Base-by-base conservation (phyloP, 352 stramenopile genomes). In the Globisporangium solare region DNA sequence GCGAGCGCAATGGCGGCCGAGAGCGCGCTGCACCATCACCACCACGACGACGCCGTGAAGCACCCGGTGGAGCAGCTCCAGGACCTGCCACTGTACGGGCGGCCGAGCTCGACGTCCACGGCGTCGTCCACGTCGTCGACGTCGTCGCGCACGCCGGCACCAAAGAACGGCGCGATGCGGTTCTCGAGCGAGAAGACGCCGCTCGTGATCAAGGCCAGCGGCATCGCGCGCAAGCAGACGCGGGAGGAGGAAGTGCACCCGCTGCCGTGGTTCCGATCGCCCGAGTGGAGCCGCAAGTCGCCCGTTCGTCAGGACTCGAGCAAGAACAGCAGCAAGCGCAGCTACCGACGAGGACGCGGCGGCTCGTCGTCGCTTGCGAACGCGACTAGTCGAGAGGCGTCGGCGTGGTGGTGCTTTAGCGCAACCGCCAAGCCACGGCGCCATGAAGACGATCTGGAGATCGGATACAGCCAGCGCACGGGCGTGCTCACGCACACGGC, bases 201-300 rank as follows among this genome's bases (percentile, higher is more conserved):
- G 49, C 62, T 87, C 21, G 59, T 89, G 35, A 31, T 66, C 55
- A 82, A 74, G 58, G 62, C 68, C 1, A 68, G 79, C 50, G 45
- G 31, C 50, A 55, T 39, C 15, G 18, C 46, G 37, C 47, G 40
- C 6, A 49, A 40, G 22, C 40, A 41, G 39, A 47, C n/a, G 8
- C 22, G 41, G 17, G 55, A 27, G 6, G 77, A 92, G 53, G 82
- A 89, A 48, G 60, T 90, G 18, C 67, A 90, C 48, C 82, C 82
- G 27, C 64, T 92, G 60, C 82, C 82, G 54, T 92, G 82, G 82
- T 92, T 90, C 66, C 74, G 73, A 42, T 89, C 77, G 39, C 82
- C 82, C 47, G 76, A 89, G 56, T 83, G 70, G 76, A 64, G 68
- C 2, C 67, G 66, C 32, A 62, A 56, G 14, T 64, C 71, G 27